phyloP scores from a whole-genome alignment of 306 rosid species.

The Geum urbanum region DNA sequence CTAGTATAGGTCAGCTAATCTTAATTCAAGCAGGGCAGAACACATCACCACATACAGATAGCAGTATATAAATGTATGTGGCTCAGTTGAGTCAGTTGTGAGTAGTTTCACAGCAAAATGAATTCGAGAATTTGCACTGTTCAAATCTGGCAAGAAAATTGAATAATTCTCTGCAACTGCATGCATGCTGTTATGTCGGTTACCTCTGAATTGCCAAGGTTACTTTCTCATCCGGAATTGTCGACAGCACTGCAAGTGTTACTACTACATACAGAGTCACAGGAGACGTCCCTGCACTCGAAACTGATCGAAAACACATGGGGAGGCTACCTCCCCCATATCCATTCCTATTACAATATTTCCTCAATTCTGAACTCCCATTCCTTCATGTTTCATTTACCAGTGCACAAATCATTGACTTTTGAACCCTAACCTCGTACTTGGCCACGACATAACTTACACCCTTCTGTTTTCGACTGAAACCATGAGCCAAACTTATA shows the following conservation, averaged over 20 bases:
- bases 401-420: not conserved
- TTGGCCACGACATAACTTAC: not conserved
- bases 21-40: too few species aligned
- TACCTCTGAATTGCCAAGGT: too few species aligned
- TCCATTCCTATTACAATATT: slow-evolving; percentile 21
- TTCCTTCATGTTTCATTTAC: slow-evolving; percentile 33
- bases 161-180: too few species aligned
- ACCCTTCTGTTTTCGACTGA: not conserved
- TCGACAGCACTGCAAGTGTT: slow-evolving; percentile 13
- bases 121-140: too few species aligned
- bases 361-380: slow-evolving; percentile 24
- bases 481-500: too few species aligned
- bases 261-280: not conserved
- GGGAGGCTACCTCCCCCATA: slow-evolving; percentile 46
- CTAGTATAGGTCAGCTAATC: too few species aligned
- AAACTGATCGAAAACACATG: slow-evolving; percentile 46
- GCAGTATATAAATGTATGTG: too few species aligned
- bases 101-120: too few species aligned
- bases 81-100: too few species aligned
- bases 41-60: too few species aligned
- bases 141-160: too few species aligned
- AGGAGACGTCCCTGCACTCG: slow-evolving; percentile 5
- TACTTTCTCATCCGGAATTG: slow-evolving; percentile 37
- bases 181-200: too few species aligned
- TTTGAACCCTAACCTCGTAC: slow-evolving; percentile 2